A percentile compares a stretch with the other conserved stretches of the same genome.
These are phyloP conservation scores for Curvularia verruculosa DNA, from an alignment of 2,329 filamentous ascomycete species.

Conservation along the genomic window DNA sequence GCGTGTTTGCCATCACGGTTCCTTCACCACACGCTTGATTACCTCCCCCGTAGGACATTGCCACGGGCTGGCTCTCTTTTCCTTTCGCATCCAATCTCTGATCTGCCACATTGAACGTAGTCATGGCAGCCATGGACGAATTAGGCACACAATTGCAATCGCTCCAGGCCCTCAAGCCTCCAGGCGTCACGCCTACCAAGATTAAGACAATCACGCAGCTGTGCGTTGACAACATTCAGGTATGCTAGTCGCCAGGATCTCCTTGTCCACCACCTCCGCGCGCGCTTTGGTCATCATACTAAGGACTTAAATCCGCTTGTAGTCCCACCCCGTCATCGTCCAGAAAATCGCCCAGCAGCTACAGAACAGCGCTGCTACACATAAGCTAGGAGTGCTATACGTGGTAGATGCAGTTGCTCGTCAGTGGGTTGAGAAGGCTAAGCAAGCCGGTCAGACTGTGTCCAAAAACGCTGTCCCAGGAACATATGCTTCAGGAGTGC, in stretches of 20 bases:
- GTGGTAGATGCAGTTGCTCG: constrained; percentile 99
- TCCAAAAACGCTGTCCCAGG: constrained; percentile 85
- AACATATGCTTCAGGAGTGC: constrained; percentile 91
- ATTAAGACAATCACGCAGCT: constrained; percentile 86
- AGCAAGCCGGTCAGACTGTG: constrained; percentile 76
- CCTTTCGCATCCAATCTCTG: constrained; percentile 28
- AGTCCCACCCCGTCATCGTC: constrained; percentile 94
- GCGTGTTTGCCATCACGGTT: constrained; percentile 34
- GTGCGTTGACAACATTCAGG: constrained; percentile 67
- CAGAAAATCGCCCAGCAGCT: constrained; percentile 97
- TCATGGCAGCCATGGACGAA: constrained; percentile 80
- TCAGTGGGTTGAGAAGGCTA: constrained; percentile 97
- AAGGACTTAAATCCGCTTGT: constrained; percentile 37
- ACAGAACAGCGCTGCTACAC: constrained; percentile 90
- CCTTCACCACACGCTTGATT: constrained; percentile 22
- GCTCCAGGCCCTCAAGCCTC: constrained; percentile 88
- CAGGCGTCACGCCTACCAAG: constrained; percentile 91
- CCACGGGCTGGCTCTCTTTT: constrained; percentile 16
- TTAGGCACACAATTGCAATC: constrained; percentile 88
- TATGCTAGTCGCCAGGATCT: constrained; percentile 31
- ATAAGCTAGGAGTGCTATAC: constrained; percentile 99
- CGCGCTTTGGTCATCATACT: constrained; percentile 28
- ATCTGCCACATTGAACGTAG: constrained; percentile 38
- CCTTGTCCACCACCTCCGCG: constrained; percentile 11
- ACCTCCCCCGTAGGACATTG: constrained; percentile 14